Conservation (phyloP, 371 early-diverging fungal species). For the Mucor racemosus region DNA sequence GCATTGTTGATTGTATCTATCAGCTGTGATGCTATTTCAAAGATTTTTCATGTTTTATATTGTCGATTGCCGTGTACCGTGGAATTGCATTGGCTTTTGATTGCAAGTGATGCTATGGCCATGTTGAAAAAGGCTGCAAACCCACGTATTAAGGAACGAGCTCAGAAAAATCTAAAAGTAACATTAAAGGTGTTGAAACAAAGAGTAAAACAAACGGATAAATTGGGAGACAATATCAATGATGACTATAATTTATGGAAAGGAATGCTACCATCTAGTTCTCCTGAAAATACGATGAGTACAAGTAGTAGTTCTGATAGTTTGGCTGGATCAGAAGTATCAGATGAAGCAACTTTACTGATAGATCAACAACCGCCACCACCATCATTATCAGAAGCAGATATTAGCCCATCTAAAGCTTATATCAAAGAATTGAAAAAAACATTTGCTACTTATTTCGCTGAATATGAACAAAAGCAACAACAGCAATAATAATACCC, state of each 20-base stretch:
- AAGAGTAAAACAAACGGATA: constrained; percentile 8
- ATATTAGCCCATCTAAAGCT: constrained; percentile 10
- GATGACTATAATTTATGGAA: constrained; percentile 12
- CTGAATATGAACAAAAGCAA: constrained; percentile 3
- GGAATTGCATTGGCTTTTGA: constrained; percentile 45
- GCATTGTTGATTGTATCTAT: constrained; percentile 48
- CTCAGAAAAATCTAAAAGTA: constrained; percentile 26
- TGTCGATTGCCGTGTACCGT: constrained; percentile 37
- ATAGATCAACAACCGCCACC: background rate
- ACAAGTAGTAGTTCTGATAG: constrained; percentile 27
- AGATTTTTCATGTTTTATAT: constrained; percentile 35
- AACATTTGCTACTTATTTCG: constrained; percentile 20
- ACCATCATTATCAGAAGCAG: background rate
- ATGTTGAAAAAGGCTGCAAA: constrained; percentile 33
- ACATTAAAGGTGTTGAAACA: constrained; percentile 29
- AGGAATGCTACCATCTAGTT: constrained; percentile 13
- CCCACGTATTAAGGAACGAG: constrained; percentile 35
- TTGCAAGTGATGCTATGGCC: constrained; percentile 39
- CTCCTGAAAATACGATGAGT: constrained; percentile 9
- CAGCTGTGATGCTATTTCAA: constrained; percentile 43
- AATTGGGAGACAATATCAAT: background rate
- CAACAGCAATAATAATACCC: background rate
- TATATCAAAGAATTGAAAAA: constrained; percentile 30
- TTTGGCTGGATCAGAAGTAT: constrained; percentile 21
- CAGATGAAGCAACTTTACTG: background rate